Evolutionary conservation across 2,329 filamentous ascomycete genomes (phyloP).

Genomic region (Colletotrichum chlorophyti): DNA sequence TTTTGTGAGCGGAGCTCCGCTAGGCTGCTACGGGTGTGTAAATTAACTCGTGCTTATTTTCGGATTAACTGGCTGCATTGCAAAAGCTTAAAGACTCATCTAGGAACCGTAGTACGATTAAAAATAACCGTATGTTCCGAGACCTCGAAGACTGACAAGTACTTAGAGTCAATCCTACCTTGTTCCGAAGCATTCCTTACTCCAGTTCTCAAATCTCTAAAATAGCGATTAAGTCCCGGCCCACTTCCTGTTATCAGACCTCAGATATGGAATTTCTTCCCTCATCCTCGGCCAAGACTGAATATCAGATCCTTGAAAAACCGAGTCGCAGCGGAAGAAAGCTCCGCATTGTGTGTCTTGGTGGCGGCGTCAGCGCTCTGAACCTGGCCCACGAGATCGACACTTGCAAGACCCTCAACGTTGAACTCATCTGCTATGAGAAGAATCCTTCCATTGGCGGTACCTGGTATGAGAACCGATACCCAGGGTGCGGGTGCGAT

Average conservation of each 20-base stretch:
- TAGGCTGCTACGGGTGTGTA: background rate
- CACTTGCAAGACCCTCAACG: constrained; percentile 29
- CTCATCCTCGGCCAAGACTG: constrained; percentile 2
- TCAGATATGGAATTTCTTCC: constrained; percentile 22
- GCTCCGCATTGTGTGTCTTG: constrained; percentile 37
- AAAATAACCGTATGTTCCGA: background rate
- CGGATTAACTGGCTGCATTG: background rate
- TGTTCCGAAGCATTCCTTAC: too few species aligned
- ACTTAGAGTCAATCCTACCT: background rate
- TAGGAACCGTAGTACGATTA: background rate
- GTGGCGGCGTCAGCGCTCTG: constrained; percentile 38
- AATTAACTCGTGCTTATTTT: background rate
- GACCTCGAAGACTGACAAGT: background rate
- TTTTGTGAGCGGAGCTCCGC: constrained; percentile 16
- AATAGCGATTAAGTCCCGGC: background rate
- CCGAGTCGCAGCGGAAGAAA: constrained; percentile 33
- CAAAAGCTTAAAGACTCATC: background rate
- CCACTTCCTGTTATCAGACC: background rate
- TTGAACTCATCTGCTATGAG: constrained; percentile 36
- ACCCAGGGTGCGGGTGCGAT: constrained; percentile 34
- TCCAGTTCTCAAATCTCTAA: background rate
- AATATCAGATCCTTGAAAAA: constrained; percentile 34
- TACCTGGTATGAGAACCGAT: constrained; percentile 35
- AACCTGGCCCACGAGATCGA: constrained; percentile 35
- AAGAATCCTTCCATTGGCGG: constrained; percentile 36